Evolutionary conservation across 2,329 filamentous ascomycete genomes (phyloP), one percentile per base, ranked within the genome.

Genomic region (Ophiocordyceps unilateralis): DNA sequence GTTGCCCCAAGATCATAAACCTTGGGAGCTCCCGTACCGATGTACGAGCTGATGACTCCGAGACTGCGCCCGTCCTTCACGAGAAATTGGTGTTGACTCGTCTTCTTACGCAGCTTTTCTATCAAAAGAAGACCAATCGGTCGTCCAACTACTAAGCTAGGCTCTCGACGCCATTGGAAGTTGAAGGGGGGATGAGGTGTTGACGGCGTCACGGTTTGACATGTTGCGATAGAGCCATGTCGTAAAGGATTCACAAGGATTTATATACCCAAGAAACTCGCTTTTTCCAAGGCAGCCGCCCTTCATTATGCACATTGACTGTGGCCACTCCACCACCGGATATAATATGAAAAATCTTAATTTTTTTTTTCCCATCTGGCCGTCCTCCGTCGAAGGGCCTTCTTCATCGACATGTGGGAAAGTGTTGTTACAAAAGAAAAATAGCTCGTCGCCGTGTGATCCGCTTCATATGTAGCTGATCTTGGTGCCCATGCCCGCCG

Each of bases 1-100:
- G 91, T 2, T 98, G 91, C 63, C 91, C 91, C 43, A 98, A 98
- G 76, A 98, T 98, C 64, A 96, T 98, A 59, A 98, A 98, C 60
- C 66, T 98, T 58, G 91, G 91, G 37, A 93, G 84, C 69, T 91
- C 83, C 46, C 78, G 91, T 65, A 98, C 91, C 57, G 91, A 98
- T 73, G 72, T 96, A 65, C 53, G 71, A 26, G 32, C 34, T 28
- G 11, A 3, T 20, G 6, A 20, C 5, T 17, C 17, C 6, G 17
- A 39, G 22, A 21, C 10, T 14, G 19, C 19, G 10, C 12, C 37
- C 11, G 11, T n/a, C 8, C 17, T 7, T 9, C 5, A 10, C n/a
- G n/a, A 3, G 15, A 24, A 10, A 3, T 20, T 9, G 24, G 32
- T 43, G 39, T 42, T 42, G 43, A 40, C 45, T 11, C 26, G 5